These are phyloP conservation scores for Hericium erinaceus DNA, from an alignment of 768 basidiomycete genomes.

Conservation along the genomic window DNA sequence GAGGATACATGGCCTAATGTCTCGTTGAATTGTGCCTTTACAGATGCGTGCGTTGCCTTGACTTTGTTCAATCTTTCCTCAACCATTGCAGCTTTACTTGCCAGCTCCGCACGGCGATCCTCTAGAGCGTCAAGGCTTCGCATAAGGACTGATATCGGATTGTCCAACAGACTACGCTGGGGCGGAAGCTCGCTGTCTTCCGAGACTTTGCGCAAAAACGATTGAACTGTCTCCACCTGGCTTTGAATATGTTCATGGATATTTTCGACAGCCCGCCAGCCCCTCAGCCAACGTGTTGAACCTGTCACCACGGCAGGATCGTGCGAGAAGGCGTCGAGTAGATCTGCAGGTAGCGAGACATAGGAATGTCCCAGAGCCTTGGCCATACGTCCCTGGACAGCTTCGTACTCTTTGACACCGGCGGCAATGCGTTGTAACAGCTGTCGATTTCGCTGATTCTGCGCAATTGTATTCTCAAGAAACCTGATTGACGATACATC, in stretches of 20 bases:
- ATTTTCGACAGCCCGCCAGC: constrained; percentile 73
- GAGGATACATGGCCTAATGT: constrained; percentile 61
- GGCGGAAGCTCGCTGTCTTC: constrained; percentile 13
- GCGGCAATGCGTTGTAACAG: constrained; percentile 56
- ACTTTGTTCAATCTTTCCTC: constrained; percentile 40
- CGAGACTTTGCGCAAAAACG: constrained; percentile 7
- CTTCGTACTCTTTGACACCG: constrained; percentile 57
- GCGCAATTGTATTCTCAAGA: constrained; percentile 45
- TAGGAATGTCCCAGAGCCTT: constrained; percentile 38
- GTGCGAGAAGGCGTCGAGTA: constrained; percentile 66
- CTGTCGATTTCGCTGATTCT: constrained; percentile 63
- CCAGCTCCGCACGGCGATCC: constrained; percentile 34
- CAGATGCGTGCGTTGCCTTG: constrained; percentile 41
- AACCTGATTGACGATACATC: constrained; percentile 30
- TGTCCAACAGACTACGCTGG: constrained; percentile 37
- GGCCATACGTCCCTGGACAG: constrained; percentile 43
- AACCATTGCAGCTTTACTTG: constrained; percentile 38
- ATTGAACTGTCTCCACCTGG: constrained; percentile 38
- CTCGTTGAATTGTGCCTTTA: constrained; percentile 58
- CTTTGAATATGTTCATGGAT: constrained; percentile 52
- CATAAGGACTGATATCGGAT: constrained; percentile 40
- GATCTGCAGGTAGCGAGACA: constrained; percentile 47
- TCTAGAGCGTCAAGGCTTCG: constrained; percentile 43
- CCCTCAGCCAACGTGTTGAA: constrained; percentile 45
- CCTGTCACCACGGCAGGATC: constrained; percentile 73